phyloP scores from a whole-genome alignment of 1,284 basidiomycete species.

The Puccinia polysora region DNA sequence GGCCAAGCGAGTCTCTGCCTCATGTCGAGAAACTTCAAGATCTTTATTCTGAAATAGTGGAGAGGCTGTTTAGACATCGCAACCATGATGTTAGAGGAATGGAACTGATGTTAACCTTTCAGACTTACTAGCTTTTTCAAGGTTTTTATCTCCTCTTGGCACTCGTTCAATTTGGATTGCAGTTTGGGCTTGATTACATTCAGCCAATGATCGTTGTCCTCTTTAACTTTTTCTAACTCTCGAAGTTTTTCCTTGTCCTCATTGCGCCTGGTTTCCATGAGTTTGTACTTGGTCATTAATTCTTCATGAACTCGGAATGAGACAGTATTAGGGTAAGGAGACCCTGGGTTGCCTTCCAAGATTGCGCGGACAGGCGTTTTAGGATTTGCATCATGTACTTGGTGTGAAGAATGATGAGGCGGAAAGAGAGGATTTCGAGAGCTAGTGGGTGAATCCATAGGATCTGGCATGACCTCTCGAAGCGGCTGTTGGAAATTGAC shows the following conservation, averaged over 20 bases:
- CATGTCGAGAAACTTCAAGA: conserved; percentile 61
- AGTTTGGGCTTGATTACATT: conserved; percentile 68
- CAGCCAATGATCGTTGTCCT: conserved; percentile 79
- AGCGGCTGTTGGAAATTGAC: background rate
- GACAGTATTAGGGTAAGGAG: conserved; percentile 45
- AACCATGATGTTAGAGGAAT: too few relatives aligned
- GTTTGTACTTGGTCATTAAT: conserved; percentile 72
- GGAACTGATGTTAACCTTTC: background rate
- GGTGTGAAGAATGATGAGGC: background rate
- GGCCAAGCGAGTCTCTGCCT: conserved; percentile 62
- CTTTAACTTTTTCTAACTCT: conserved; percentile 74
- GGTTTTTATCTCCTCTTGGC: conserved; percentile 67
- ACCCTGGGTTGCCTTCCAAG: conserved; percentile 5
- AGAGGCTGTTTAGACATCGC: too few relatives aligned
- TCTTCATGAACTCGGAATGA: conserved; percentile 57
- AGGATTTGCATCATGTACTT: background rate
- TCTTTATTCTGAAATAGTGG: conserved; percentile 60
- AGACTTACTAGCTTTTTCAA: conserved; percentile 57
- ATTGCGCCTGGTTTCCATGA: conserved; percentile 78
- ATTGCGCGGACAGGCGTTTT: background rate
- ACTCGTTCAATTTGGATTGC: conserved; percentile 47
- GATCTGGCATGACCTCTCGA: background rate
- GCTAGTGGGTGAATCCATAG: background rate
- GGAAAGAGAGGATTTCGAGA: background rate
- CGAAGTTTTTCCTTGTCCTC: conserved; percentile 79